These are phyloP conservation scores for Biscogniauxia mediterranea DNA, from an alignment of 2,329 filamentous ascomycete species.

Conservation along the genomic window DNA sequence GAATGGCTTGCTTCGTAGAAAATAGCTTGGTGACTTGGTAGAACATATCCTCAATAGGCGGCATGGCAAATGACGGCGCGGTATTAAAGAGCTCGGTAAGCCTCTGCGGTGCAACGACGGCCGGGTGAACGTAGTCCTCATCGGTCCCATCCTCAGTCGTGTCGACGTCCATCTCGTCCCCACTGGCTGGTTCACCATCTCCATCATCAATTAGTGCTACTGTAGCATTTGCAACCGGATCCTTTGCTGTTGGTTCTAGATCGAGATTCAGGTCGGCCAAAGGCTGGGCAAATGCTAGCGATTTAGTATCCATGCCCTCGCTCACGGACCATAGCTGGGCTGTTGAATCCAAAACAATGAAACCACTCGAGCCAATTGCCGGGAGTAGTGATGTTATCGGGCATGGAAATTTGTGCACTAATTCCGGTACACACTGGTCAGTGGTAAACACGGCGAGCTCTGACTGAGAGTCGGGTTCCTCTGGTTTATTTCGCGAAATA, in stretches of 20 bases:
- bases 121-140: conserved; percentile 52
- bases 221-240: conserved; percentile 26
- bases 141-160: conserved; percentile 46
- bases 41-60: conserved; percentile 73
- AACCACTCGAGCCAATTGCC: conserved; percentile 64
- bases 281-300: conserved; percentile 52
- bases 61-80: conserved; percentile 66
- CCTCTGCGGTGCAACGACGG: conserved; percentile 66
- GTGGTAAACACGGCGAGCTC: conserved; percentile 67
- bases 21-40: conserved; percentile 68
- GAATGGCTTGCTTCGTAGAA: conserved; percentile 50
- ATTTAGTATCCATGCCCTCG: conserved; percentile 56
- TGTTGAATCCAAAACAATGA: conserved; percentile 71
- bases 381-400: conserved; percentile 67
- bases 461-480: conserved; percentile 43
- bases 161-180: conserved; percentile 46
- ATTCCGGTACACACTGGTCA: conserved; percentile 56
- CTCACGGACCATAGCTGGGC: conserved; percentile 67
- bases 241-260: conserved; percentile 29
- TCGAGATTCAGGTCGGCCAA: conserved; percentile 54
- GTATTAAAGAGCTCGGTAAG: conserved; percentile 69
- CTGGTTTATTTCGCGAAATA: conserved; percentile 36
- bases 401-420: conserved; percentile 54
- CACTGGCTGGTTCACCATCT: conserved; percentile 40
- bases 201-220: conserved; percentile 37